These are phyloP conservation scores for Dionaea muscipula DNA, from an alignment of 179 eudicot genomes.

Conservation along the genomic window DNA sequence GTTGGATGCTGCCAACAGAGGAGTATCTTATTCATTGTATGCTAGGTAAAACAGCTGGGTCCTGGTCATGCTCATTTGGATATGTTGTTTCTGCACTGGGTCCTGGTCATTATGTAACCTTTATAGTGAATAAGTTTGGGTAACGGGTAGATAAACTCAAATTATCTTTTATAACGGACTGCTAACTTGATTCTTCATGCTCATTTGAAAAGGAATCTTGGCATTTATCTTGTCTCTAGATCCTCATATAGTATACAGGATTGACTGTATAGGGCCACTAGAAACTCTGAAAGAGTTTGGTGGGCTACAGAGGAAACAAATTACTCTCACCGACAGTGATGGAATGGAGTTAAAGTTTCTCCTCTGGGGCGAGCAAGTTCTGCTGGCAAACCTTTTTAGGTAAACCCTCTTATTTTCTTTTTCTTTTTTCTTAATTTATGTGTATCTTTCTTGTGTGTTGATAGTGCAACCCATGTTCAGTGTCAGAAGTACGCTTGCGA, in stretches of 20 bases:
- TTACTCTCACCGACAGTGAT: constrained; percentile 63
- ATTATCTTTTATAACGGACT: no score
- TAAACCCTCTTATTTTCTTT: constrained; percentile 25
- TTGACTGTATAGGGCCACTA: constrained; percentile 57
- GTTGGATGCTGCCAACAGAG: constrained; percentile 41
- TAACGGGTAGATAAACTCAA: no score
- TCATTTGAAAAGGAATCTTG: background rate
- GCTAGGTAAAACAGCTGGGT: constrained; percentile 55
- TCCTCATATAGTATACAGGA: constrained; percentile 31
- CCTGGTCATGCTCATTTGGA: no score
- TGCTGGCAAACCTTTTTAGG: constrained; percentile 72
- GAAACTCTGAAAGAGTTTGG: constrained; percentile 48
- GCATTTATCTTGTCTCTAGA: constrained; percentile 3
- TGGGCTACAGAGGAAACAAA: constrained; percentile 53
- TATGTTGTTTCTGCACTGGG: no score
- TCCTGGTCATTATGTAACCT: no score
- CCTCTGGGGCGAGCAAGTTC: constrained; percentile 88
- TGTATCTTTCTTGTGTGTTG: constrained; percentile 6
- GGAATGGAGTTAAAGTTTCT: constrained; percentile 45
- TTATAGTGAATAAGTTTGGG: no score
- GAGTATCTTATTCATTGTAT: constrained; percentile 54
- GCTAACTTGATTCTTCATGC: background rate
- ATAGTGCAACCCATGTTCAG: constrained; percentile 25
- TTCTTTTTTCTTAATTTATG: constrained; percentile 9
- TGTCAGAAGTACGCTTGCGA: constrained; percentile 84